These are phyloP conservation scores for Cardamine occulta DNA, from an alignment of 345 rosid genomes.

Conservation along the genomic window DNA sequence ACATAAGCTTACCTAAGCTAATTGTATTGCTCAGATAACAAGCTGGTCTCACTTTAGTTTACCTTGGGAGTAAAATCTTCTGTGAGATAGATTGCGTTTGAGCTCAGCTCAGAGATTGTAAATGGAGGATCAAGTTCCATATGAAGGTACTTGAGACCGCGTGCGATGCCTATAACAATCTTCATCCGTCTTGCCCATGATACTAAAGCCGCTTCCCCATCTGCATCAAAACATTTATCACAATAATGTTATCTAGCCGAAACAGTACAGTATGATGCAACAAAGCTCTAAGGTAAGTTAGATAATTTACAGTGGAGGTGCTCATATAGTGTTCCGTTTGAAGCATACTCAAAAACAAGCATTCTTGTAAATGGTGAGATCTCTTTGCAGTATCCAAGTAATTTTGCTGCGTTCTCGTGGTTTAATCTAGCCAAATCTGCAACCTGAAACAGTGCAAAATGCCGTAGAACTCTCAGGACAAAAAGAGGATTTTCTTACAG, in stretches of 20 bases:
- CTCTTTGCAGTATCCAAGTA: slow-evolving; percentile 90
- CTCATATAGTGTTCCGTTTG: slow-evolving; percentile 92
- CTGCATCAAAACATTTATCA: slow-evolving; percentile 48
- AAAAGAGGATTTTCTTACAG: slow-evolving; percentile 8
- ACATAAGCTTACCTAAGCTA: slow-evolving; percentile 20
- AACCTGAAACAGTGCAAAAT: slow-evolving; percentile 58
- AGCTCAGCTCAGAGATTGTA: slow-evolving; percentile 87
- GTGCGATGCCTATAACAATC: slow-evolving; percentile 78
- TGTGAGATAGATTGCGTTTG: slow-evolving; percentile 88
- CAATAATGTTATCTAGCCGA: background rate
- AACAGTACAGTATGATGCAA: slow-evolving; percentile 2
- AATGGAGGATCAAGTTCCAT: slow-evolving; percentile 87
- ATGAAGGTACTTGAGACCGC: slow-evolving; percentile 91
- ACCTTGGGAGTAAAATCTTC: slow-evolving; percentile 98
- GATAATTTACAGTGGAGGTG: slow-evolving; percentile 88
- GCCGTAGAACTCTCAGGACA: slow-evolving; percentile 27
- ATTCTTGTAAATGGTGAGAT: slow-evolving; percentile 85
- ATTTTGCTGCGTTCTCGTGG: slow-evolving; percentile 77
- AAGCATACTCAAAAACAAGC: slow-evolving; percentile 94
- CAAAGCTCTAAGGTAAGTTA: slow-evolving; percentile 20
- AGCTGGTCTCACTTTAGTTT: slow-evolving; percentile 23
- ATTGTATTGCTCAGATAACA: slow-evolving; percentile 16
- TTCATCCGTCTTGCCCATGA: slow-evolving; percentile 95
- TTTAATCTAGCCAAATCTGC: slow-evolving; percentile 93
- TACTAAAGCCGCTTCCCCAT: slow-evolving; percentile 86